Evolutionary conservation across 2,329 filamentous ascomycete species (phyloP).

Genomic region (Pseudogymnoascus sp.): DNA sequence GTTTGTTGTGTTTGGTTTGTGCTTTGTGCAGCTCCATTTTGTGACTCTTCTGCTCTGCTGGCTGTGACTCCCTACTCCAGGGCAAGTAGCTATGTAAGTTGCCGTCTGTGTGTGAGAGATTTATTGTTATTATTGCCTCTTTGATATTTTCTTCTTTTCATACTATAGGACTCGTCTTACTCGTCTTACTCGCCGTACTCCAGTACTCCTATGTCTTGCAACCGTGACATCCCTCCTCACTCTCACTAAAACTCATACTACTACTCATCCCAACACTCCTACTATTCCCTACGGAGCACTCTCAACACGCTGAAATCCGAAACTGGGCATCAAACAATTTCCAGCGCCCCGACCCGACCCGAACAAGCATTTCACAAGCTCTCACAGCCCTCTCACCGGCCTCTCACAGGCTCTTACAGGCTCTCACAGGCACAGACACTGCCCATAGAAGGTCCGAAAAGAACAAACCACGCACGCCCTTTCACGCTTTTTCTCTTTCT

Average conservation of each 20-base stretch:
- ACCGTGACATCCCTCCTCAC: background rate
- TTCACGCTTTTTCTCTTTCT: background rate
- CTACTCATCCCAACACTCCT: background rate
- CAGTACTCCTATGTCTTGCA: background rate
- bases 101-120: background rate
- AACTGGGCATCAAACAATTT: conserved; percentile 2
- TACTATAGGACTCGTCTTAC: background rate
- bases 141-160: background rate
- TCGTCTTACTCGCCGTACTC: too few species aligned
- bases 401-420: background rate
- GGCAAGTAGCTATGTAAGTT: background rate
- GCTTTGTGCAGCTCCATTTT: background rate
- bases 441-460: background rate
- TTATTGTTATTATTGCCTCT: background rate
- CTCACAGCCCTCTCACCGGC: background rate
- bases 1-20: background rate
- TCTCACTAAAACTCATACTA: background rate
- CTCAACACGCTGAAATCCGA: background rate
- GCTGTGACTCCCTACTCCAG: background rate
- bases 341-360: background rate
- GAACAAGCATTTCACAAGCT: conserved; percentile 1
- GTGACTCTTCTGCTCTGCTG: background rate
- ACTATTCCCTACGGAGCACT: background rate
- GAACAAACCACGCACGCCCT: background rate
- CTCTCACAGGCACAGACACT: background rate